Evolutionary conservation across 108 stramenopile species (phyloP).

Genomic region (Nitzschia sp.): DNA sequence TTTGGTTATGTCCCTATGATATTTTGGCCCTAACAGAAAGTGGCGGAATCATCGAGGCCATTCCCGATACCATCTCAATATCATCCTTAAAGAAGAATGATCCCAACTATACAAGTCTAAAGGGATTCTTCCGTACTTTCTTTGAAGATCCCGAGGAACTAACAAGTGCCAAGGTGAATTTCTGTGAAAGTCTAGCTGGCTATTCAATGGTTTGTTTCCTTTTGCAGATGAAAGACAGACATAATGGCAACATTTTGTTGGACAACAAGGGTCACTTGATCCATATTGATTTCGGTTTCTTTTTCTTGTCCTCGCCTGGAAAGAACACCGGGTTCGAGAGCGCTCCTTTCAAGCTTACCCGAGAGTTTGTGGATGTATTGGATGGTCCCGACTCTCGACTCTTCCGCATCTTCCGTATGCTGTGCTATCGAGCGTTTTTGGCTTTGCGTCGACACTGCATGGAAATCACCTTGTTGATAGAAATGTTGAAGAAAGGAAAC

Average conservation of each 20-base stretch:
- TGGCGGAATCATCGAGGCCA: slow-evolving; percentile 94
- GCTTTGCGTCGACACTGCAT: slow-evolving; percentile 80
- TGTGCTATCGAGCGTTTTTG: slow-evolving; percentile 88
- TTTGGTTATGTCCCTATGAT: slow-evolving; percentile 94
- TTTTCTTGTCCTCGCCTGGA: slow-evolving; percentile 91
- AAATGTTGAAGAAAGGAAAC: slow-evolving; percentile 92
- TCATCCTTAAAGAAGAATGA: slow-evolving; percentile 90
- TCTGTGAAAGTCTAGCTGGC: slow-evolving; percentile 91
- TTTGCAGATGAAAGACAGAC: slow-evolving; percentile 97
- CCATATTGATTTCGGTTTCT: slow-evolving; percentile 94
- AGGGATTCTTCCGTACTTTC: slow-evolving; percentile 77
- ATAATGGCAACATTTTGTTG: slow-evolving; percentile 95
- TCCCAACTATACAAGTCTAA: slow-evolving; percentile 73
- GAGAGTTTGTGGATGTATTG: slow-evolving; percentile 89
- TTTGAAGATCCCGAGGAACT: slow-evolving; percentile 70
- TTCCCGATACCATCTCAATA: slow-evolving; percentile 92
- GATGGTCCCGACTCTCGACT: slow-evolving; percentile 86
- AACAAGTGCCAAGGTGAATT: slow-evolving; percentile 80
- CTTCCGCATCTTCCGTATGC: slow-evolving; percentile 82
- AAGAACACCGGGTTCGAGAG: slow-evolving; percentile 93
- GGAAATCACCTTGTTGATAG: slow-evolving; percentile 89
- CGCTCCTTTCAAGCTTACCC: slow-evolving; percentile 97
- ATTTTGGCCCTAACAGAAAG: slow-evolving; percentile 88
- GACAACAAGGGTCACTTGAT: slow-evolving; percentile 92
- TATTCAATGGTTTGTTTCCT: slow-evolving; percentile 93